Conservation (phyloP, 106 monocot genomes). For the Xerophyta viscosa region DNA sequence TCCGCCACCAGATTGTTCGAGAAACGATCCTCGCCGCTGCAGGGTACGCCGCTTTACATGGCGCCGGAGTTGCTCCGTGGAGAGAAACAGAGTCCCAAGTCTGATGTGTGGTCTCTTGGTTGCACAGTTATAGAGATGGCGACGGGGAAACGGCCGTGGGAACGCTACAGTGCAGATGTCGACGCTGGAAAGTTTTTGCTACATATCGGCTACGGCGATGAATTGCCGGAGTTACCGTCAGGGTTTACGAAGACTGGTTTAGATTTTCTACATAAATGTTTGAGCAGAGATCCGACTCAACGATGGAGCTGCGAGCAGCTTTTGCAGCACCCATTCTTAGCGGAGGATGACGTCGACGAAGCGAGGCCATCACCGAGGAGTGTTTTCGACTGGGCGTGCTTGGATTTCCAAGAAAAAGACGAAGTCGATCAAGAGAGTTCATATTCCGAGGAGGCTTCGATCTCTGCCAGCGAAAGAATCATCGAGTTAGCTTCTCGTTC, state of each 20-base stretch:
- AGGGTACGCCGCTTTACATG: constrained; percentile 86
- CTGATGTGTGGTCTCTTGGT: constrained; percentile 92
- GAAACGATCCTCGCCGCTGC: not conserved
- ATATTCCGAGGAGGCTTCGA: not conserved
- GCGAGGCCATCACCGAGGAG: constrained; percentile 41
- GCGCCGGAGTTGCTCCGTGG: constrained; percentile 76
- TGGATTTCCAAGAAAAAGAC: constrained; percentile 23
- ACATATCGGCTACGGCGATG: constrained; percentile 41
- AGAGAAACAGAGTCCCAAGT: constrained; percentile 23
- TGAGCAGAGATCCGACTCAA: constrained; percentile 34
- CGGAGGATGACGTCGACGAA: constrained; percentile 3
- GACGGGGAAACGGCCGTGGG: constrained; percentile 54
- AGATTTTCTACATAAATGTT: constrained; percentile 52
- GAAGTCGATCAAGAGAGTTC: constrained; percentile 4
- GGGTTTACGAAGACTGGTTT: constrained; percentile 24
- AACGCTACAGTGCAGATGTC: not conserved
- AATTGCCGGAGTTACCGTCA: constrained; percentile 28
- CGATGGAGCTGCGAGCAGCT: constrained; percentile 52
- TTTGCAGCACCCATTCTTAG: constrained; percentile 48
- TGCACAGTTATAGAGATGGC: constrained; percentile 91
- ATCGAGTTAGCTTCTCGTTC: constrained; percentile 15
- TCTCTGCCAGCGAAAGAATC: constrained; percentile 21
- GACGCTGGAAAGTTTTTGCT: constrained; percentile 17
- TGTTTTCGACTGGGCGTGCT: constrained; percentile 26
- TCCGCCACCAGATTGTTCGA: constrained; percentile 13